These are phyloP conservation scores for Trametes sanguinea DNA, from an alignment of 768 basidiomycete species.

Conservation along the genomic window DNA sequence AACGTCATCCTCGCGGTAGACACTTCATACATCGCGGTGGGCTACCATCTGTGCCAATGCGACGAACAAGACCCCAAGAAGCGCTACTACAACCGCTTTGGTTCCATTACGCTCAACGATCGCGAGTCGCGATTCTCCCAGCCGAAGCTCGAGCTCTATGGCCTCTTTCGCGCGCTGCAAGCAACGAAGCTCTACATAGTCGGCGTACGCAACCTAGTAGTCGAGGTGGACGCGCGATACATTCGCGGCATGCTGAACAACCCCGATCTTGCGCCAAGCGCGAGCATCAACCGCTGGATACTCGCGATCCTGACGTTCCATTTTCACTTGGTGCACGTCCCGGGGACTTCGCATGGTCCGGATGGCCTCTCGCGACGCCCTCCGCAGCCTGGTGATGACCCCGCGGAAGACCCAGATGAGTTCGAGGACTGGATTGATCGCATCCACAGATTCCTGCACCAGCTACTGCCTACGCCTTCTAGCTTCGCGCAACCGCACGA, in stretches of 20 bases:
- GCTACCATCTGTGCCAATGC: slow-evolving; percentile 5
- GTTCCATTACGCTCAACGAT: neutral
- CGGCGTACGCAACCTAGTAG: slow-evolving; percentile 19
- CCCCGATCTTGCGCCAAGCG: slow-evolving; percentile 40
- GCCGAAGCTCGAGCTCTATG: slow-evolving; percentile 32
- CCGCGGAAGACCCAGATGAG: too few relatives aligned
- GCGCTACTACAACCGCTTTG: slow-evolving; percentile 35
- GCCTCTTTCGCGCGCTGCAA: slow-evolving; percentile 22
- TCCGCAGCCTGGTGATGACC: slow-evolving; percentile 1
- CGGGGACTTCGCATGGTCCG: slow-evolving; percentile 12
- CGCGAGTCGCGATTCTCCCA: slow-evolving; percentile 32
- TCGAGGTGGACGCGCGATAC: slow-evolving; percentile 23
- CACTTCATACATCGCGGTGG: neutral
- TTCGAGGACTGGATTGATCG: too few relatives aligned
- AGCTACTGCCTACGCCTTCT: too few relatives aligned
- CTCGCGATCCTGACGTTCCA: slow-evolving; percentile 38
- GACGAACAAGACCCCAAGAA: slow-evolving; percentile 14
- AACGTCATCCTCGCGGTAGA: slow-evolving; percentile 28
- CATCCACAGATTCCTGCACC: too few relatives aligned
- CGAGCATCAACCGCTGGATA: slow-evolving; percentile 45
- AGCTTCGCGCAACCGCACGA: too few relatives aligned
- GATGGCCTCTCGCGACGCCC: slow-evolving; percentile 35
- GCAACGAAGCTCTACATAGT: slow-evolving; percentile 28
- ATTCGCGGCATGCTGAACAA: slow-evolving; percentile 38
- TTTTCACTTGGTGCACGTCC: slow-evolving; percentile 40